Evolutionary conservation across 331 rosid genomes (phyloP).

Genomic region (Malus hybrid): DNA sequence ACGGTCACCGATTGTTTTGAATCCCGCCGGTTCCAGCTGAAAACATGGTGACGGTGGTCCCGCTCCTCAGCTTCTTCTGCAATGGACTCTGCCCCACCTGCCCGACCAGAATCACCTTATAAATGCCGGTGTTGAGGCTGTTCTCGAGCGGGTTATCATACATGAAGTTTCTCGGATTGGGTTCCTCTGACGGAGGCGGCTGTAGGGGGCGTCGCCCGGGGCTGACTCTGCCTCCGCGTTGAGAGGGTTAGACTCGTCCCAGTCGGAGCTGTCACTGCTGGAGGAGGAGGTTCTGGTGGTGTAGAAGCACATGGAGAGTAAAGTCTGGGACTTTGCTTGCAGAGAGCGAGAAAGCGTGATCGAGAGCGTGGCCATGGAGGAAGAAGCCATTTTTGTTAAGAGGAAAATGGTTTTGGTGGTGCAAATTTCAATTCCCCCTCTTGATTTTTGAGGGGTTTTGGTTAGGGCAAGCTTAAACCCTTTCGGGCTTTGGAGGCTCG

Average conservation of each 20-base stretch:
- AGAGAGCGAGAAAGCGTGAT: slow-evolving; percentile 45
- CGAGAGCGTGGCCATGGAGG: slow-evolving; percentile 45
- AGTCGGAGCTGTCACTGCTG: slow-evolving; percentile 27
- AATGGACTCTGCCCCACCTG: slow-evolving; percentile 75
- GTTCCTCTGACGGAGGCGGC: slow-evolving; percentile 8
- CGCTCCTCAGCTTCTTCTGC: slow-evolving; percentile 67
- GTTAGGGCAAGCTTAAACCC: slow-evolving; percentile 18
- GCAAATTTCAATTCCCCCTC: too few species aligned
- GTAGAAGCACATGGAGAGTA: background rate
- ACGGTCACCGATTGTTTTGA: slow-evolving; percentile 81
- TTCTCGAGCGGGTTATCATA: slow-evolving; percentile 51
- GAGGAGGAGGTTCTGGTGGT: slow-evolving; percentile 12
- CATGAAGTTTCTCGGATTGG: background rate
- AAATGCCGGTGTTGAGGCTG: slow-evolving; percentile 71
- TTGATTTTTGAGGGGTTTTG: background rate
- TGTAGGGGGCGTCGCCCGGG: background rate
- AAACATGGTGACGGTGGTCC: slow-evolving; percentile 47
- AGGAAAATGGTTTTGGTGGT: background rate
- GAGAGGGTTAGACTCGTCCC: slow-evolving; percentile 4
- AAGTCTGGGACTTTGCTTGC: slow-evolving; percentile 17
- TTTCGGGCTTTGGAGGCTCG: background rate
- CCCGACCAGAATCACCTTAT: slow-evolving; percentile 77
- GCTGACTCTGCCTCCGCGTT: slow-evolving; percentile 20
- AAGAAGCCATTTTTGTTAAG: slow-evolving; percentile 22
- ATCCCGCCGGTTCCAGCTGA: slow-evolving; percentile 89